These are phyloP conservation scores for Trichoderma sp. DNA, from an alignment of 2,329 filamentous ascomycete genomes.

Conservation along the genomic window DNA sequence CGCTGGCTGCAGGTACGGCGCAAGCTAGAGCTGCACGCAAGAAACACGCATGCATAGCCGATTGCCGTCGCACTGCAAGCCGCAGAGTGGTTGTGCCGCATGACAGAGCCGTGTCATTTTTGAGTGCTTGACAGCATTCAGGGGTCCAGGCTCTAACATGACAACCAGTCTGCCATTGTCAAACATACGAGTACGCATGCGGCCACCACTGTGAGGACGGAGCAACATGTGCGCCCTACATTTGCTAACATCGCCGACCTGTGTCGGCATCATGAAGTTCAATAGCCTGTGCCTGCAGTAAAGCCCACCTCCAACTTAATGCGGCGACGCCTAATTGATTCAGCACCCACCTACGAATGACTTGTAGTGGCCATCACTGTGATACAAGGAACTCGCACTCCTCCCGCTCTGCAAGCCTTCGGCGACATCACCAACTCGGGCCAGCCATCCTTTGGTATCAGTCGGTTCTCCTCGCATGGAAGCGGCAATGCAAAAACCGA, in stretches of 20 bases:
- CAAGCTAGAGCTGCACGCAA: conserved; percentile 14
- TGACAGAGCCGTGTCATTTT: not conserved
- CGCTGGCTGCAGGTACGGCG: conserved; percentile 17
- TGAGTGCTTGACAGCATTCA: not conserved
- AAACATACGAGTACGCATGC: not conserved
- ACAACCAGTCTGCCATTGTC: not conserved
- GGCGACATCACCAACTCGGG: not conserved
- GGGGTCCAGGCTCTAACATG: not conserved
- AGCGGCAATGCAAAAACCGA: not conserved
- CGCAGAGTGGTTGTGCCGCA: not conserved
- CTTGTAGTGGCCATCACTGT: not conserved
- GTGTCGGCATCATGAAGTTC: not conserved
- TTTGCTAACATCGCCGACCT: not conserved
- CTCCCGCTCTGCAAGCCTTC: not conserved
- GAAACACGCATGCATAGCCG: conserved; percentile 8
- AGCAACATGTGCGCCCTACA: not conserved
- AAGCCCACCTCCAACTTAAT: not conserved
- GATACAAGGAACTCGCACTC: not conserved
- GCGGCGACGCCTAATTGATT: not conserved
- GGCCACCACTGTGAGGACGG: not conserved
- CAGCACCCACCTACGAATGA: not conserved
- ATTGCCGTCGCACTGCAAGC: not conserved
- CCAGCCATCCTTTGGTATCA: not conserved
- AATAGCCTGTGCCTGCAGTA: not conserved
- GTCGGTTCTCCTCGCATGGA: not conserved